These are phyloP conservation scores for Herpetomonas samuelpessoai DNA, from an alignment of 208 protist species.

Conservation along the genomic window DNA sequence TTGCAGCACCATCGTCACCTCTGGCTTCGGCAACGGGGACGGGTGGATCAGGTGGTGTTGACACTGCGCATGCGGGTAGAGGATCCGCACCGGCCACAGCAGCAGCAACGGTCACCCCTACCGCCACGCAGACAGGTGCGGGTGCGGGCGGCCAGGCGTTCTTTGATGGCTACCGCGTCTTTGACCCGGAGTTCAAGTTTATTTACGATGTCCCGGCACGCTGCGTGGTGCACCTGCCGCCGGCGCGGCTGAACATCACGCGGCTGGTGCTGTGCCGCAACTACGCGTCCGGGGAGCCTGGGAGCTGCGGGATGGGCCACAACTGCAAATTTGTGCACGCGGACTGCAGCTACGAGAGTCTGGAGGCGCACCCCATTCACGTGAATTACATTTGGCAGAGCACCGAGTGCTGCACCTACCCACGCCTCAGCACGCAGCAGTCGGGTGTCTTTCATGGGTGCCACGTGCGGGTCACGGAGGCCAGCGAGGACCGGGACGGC, in stretches of 20 bases:
- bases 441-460: too few relatives aligned
- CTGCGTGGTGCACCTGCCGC: constrained; percentile 57
- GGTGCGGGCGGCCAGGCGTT: too few relatives aligned
- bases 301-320: constrained; percentile 52
- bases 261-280: constrained; percentile 82
- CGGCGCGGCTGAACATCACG: constrained; percentile 75
- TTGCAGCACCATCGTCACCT: too few relatives aligned
- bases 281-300: constrained; percentile 39
- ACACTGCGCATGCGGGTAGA: too few relatives aligned
- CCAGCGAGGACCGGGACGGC: too few relatives aligned
- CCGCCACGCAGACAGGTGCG: neutral
- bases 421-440: constrained; percentile 29
- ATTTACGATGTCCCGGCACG: constrained; percentile 55
- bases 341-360: constrained; percentile 43
- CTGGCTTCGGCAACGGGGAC: too few relatives aligned
- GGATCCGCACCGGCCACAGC: too few relatives aligned
- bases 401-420: constrained; percentile 61
- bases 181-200: constrained; percentile 62
- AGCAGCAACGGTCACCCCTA: too few relatives aligned
- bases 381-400: constrained; percentile 81
- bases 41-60: too few relatives aligned
- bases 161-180: constrained; percentile 57
- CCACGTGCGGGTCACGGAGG: too few relatives aligned
- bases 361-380: constrained; percentile 68
- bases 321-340: constrained; percentile 84